Conservation (phyloP, 441 rosid species). For the Arabidopsis hybrid region DNA sequence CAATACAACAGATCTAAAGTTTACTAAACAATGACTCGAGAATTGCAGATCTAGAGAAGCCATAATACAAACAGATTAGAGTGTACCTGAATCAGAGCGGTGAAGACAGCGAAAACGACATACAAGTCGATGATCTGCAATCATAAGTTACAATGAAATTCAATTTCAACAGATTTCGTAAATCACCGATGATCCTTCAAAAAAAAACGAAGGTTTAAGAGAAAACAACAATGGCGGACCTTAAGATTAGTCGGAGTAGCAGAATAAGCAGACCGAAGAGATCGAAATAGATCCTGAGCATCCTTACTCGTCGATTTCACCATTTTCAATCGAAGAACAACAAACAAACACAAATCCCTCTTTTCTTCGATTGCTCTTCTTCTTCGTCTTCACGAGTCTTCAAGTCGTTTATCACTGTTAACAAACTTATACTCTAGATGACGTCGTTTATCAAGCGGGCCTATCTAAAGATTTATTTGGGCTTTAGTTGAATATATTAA, state of each 20-base stretch:
- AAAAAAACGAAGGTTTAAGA: constrained; percentile 5
- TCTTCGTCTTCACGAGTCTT: constrained; percentile 40
- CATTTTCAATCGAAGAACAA: constrained; percentile 49
- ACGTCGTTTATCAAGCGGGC: constrained; percentile 3
- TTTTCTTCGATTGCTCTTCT: neutral
- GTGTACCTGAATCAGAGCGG: constrained; percentile 85
- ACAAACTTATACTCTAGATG: neutral
- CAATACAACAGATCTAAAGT: neutral
- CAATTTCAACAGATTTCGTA: neutral
- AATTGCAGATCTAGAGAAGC: constrained; percentile 31
- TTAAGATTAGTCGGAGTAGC: constrained; percentile 86
- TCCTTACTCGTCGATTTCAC: constrained; percentile 77
- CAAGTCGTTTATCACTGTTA: neutral
- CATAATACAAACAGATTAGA: neutral
- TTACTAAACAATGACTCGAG: neutral
- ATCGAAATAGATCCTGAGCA: constrained; percentile 77
- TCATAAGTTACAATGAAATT: neutral
- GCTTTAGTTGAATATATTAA: neutral
- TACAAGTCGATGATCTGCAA: constrained; percentile 88
- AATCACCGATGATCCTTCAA: constrained; percentile 1
- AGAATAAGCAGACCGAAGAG: constrained; percentile 87
- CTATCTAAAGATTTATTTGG: constrained; percentile 2
- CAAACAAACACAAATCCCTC: constrained; percentile 3
- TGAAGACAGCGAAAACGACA: constrained; percentile 77
- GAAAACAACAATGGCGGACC: constrained; percentile 49